Evolutionary conservation across 2,329 filamentous ascomycete species (phyloP).

Genomic region (Ascochyta pisi): DNA sequence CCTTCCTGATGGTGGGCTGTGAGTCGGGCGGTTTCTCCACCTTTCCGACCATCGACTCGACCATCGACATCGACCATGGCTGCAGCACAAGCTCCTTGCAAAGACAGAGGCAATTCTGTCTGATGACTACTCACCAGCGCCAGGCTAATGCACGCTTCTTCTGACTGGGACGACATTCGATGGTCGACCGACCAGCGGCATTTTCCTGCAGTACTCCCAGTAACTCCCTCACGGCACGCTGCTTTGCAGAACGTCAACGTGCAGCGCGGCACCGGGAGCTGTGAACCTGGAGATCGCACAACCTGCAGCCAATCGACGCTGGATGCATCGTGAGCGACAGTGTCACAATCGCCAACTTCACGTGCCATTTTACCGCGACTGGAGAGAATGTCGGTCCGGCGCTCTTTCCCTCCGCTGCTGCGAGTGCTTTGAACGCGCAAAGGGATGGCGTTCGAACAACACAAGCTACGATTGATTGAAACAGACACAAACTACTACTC

Average conservation of each 20-base stretch:
- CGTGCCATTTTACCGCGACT: constrained; percentile 10
- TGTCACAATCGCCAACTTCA: constrained; percentile 15
- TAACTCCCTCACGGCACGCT: constrained; percentile 17
- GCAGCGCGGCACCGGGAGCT: constrained; percentile 33
- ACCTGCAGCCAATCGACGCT: constrained; percentile 21
- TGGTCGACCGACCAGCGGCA: constrained; percentile 18
- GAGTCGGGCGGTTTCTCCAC: constrained; percentile 4
- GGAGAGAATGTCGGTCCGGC: constrained; percentile 23
- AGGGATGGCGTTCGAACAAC: background rate
- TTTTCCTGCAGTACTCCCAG: constrained; percentile 18
- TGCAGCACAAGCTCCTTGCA: too few relatives aligned
- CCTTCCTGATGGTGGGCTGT: constrained; percentile 9
- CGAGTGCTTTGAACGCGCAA: background rate
- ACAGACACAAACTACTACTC: constrained; percentile 1
- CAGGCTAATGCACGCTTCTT: constrained; percentile 20
- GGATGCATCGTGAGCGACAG: background rate
- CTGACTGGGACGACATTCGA: constrained; percentile 8
- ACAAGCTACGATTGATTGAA: background rate
- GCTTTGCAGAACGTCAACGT: constrained; percentile 15
- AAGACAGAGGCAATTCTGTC: background rate
- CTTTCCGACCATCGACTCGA: background rate
- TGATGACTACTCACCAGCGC: constrained; percentile 14
- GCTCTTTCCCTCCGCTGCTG: background rate
- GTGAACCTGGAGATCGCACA: constrained; percentile 23
- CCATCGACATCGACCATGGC: too few relatives aligned